These are phyloP conservation scores for Drechslerella dactyloides DNA, from an alignment of 2,329 filamentous ascomycete genomes.

Conservation along the genomic window DNA sequence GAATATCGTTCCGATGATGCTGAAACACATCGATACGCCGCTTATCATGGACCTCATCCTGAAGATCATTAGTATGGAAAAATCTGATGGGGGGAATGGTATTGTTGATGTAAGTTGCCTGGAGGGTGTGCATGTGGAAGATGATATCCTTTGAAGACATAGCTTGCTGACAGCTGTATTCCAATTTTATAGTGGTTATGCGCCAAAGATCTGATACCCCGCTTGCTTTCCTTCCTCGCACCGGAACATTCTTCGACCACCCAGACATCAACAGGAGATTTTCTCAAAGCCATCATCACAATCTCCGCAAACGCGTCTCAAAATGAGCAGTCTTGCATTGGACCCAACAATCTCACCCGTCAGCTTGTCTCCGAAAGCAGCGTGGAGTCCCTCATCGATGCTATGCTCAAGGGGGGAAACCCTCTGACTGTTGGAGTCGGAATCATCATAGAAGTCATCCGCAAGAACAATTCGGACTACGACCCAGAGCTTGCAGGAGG, in stretches of 20 bases:
- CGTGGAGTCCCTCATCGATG: constrained; percentile 80
- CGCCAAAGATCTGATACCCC: constrained; percentile 83
- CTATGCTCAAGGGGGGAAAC: constrained; percentile 94
- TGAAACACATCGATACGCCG: constrained; percentile 93
- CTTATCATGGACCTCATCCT: constrained; percentile 98
- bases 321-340: constrained; percentile 98
- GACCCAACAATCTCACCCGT: constrained; percentile 92
- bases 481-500: constrained; percentile 84
- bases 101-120: constrained; percentile 80
- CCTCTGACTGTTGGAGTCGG: constrained; percentile 94
- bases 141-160: neutral
- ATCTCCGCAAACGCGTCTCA: constrained; percentile 98
- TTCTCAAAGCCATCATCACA: constrained; percentile 97
- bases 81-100: constrained; percentile 85
- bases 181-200: constrained; percentile 76
- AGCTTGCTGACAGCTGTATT: constrained; percentile 51
- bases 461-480: constrained; percentile 99
- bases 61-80: constrained; percentile 96
- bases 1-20: constrained; percentile 79
- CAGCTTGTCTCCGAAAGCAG: constrained; percentile 89
- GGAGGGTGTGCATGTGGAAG: constrained; percentile 4
- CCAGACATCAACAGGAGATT: constrained; percentile 95
- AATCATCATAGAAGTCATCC: constrained; percentile 96
- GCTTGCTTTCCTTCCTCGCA: constrained; percentile 82
- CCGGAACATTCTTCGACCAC: constrained; percentile 85